Evolutionary conservation across 2,329 filamentous ascomycete species (phyloP), one percentile per base, ranked within the genome.

Genomic region (Clonostachys solani): DNA sequence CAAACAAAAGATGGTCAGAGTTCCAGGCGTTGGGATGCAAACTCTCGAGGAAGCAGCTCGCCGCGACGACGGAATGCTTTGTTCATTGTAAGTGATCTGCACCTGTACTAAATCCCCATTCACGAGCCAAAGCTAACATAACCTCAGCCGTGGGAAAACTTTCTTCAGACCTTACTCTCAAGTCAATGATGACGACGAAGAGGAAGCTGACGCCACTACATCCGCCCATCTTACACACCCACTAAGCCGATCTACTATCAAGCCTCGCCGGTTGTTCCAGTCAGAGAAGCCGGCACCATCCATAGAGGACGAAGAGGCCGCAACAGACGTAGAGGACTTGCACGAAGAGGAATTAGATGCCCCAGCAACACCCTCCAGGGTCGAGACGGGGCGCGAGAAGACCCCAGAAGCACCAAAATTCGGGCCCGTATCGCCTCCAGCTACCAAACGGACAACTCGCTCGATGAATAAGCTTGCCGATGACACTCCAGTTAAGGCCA

Each of bases 31-130:
- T 58, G 78, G 78, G 33, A 67, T 72, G 23, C 71, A 80, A 54
- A 69, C 78, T 4, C 71, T 90, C 50, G 80, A 88, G 7, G 78
- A 86, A 42, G 81, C 81, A 13, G 75, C 78, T 5, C 65, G 73
- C 33, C 83, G 86, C 33, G 77, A 84, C 5, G 86, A 92, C 62
- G 89, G 89, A 50, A 77, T 90, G 60, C 72, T 91, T 51, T 89
- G 84, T 57, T 78, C 84, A 12, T 92, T 92, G 87, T 91, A 76
- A 78, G 87, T 84, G 54, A 41, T 23, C 17, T 46, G 33, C 17
- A 6, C 3, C 23, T 29, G 6, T 29, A 10, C 33, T 47, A 16
- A 33, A 33, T 36, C 35, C 34, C 36, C 46, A 41, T 47, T 42
- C 40, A 23, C 19, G 40, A 50, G n/a, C 44, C 47, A 42, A 33